Conservation (phyloP, 2,329 filamentous ascomycete genomes). For the Lizonia empirigonia region DNA sequence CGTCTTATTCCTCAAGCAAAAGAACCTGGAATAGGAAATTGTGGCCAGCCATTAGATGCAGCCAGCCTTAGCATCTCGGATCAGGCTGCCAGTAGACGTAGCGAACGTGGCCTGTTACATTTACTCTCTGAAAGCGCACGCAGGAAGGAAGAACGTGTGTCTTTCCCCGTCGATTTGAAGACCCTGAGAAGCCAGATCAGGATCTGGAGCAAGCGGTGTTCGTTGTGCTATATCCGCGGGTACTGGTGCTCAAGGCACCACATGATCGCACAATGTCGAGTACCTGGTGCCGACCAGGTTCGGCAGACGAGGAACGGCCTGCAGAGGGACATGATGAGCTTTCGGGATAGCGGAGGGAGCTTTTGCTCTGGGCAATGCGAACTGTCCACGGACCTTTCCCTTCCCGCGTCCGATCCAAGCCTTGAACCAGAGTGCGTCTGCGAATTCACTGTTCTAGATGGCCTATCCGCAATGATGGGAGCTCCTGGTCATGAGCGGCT, state of each 20-base stretch:
- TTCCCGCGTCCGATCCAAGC: neutral
- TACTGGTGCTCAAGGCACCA: neutral
- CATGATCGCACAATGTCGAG: neutral
- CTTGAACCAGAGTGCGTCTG: neutral
- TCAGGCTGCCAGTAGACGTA: too few relatives aligned
- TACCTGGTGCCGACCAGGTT: neutral
- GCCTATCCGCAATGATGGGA: neutral
- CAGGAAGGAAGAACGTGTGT: neutral
- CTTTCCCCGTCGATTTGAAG: neutral
- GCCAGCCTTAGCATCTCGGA: too few relatives aligned
- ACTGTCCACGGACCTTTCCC: neutral
- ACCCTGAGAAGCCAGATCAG: neutral
- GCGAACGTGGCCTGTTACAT: neutral
- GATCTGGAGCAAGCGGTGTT: neutral
- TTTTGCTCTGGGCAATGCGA: conserved; percentile 4
- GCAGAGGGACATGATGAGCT: neutral
- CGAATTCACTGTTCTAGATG: conserved; percentile 2
- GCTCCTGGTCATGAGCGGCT: neutral
- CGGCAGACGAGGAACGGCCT: neutral
- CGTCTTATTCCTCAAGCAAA: too few relatives aligned
- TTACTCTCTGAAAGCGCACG: neutral
- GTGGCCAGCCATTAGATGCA: too few relatives aligned
- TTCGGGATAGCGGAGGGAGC: neutral
- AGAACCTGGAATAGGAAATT: too few relatives aligned
- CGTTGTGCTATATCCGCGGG: neutral